Evolutionary conservation across 768 basidiomycete genomes (phyloP).

Genomic region (Asterophora lycoperdoides): DNA sequence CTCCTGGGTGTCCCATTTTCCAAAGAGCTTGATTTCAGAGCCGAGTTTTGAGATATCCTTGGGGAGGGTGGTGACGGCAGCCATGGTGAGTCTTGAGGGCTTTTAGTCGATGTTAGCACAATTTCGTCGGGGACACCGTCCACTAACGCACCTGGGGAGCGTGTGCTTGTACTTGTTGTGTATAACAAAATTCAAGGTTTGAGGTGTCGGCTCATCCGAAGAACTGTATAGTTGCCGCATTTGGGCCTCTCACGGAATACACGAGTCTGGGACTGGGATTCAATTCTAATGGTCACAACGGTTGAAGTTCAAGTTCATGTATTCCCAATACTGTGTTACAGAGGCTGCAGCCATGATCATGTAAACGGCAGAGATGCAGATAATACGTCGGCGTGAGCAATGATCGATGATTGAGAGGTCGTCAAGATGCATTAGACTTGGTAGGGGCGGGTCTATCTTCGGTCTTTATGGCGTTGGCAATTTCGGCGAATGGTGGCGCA

Average conservation of each 20-base stretch:
- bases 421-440: not conserved
- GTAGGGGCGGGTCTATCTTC: not conserved
- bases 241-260: not conserved
- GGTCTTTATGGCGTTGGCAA: constrained; percentile 13
- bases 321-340: too few species aligned
- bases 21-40: constrained; percentile 92
- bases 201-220: constrained; percentile 34
- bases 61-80: constrained; percentile 66
- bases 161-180: constrained; percentile 48
- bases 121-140: constrained; percentile 28
- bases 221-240: constrained; percentile 41
- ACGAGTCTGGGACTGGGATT: not conserved
- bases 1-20: constrained; percentile 99
- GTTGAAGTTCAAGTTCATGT: too few species aligned
- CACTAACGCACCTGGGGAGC: constrained; percentile 31
- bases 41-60: constrained; percentile 79
- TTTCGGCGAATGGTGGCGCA: constrained; percentile 8
- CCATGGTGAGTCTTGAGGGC: constrained; percentile 50
- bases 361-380: not conserved
- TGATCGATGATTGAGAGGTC: not conserved
- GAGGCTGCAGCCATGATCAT: constrained; percentile 2
- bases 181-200: constrained; percentile 39
- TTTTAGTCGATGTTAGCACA: constrained; percentile 19
- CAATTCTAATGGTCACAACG: too few species aligned
- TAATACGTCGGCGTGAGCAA: constrained; percentile 1